phyloP scores from a whole-genome alignment of 768 basidiomycete genomes.

The Hysterangium stoloniferum region DNA sequence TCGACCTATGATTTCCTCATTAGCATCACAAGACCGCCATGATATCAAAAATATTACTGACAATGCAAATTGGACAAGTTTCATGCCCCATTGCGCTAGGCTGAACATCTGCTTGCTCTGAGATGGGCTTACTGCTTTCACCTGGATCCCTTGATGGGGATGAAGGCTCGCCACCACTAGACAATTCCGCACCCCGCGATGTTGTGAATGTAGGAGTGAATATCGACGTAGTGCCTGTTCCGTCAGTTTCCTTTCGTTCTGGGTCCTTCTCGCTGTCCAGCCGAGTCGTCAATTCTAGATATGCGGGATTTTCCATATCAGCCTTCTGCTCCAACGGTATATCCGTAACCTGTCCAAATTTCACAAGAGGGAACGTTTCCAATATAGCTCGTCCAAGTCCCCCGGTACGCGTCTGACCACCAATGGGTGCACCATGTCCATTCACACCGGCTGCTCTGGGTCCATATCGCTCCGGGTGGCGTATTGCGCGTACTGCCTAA shows the following conservation, averaged over 20 bases:
- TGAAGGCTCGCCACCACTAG: constrained; percentile 18
- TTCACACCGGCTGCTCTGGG: constrained; percentile 42
- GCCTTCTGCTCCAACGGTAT: background rate
- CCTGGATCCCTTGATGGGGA: background rate
- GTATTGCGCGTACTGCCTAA: constrained; percentile 72
- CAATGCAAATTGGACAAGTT: constrained; percentile 91
- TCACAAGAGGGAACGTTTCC: constrained; percentile 92
- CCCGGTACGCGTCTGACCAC: constrained; percentile 62
- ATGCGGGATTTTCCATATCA: constrained; percentile 11
- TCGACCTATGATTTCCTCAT: constrained; percentile 42
- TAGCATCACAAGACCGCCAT: background rate
- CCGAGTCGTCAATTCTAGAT: constrained; percentile 1
- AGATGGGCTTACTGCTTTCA: constrained; percentile 11
- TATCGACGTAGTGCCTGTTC: constrained; percentile 7
- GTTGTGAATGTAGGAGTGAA: background rate
- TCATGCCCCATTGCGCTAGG: constrained; percentile 69
- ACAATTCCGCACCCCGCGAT: constrained; percentile 18
- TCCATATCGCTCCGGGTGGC: constrained; percentile 89
- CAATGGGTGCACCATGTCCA: constrained; percentile 25
- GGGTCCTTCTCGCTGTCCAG: background rate
- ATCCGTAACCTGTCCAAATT: constrained; percentile 46
- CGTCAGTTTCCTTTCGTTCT: constrained; percentile 4
- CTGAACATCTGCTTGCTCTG: constrained; percentile 39
- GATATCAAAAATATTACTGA: background rate
- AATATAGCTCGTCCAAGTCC: constrained; percentile 89